phyloP scores from a whole-genome alignment of 352 stramenopile species.

The Pythium periplocum region DNA sequence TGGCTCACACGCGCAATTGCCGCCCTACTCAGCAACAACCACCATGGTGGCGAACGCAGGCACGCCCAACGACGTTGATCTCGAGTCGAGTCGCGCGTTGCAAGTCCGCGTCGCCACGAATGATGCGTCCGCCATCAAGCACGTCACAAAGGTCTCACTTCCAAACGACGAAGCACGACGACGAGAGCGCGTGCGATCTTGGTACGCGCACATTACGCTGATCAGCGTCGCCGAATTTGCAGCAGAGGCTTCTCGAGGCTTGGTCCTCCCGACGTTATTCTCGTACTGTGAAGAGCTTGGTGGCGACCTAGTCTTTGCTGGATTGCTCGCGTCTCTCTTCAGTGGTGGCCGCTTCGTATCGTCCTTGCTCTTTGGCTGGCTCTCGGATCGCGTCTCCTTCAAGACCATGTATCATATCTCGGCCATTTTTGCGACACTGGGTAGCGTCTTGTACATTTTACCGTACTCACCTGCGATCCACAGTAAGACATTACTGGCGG shows the following conservation, averaged over 20 bases:
- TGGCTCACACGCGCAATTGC: too few relatives aligned
- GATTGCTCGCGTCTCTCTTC: constrained; percentile 59
- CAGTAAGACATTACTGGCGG: constrained; percentile 33
- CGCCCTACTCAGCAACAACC: too few relatives aligned
- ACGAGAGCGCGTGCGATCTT: constrained; percentile 9
- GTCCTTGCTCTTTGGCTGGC: constrained; percentile 53
- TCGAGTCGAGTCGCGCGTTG: too few relatives aligned
- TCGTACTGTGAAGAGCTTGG: constrained; percentile 53
- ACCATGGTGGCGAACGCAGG: too few relatives aligned
- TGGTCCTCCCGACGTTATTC: constrained; percentile 68
- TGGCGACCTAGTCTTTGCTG: constrained; percentile 47
- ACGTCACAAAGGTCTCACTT: too few relatives aligned
- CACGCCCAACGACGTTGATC: too few relatives aligned
- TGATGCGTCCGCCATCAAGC: too few relatives aligned
- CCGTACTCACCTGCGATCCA: constrained; percentile 30
- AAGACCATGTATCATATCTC: constrained; percentile 46
- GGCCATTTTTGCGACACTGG: constrained; percentile 29
- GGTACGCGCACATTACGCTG: constrained; percentile 54
- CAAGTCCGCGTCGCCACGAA: too few relatives aligned
- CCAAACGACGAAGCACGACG: too few relatives aligned
- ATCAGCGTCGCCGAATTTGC: constrained; percentile 57
- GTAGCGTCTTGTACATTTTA: constrained; percentile 57
- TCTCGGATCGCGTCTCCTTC: constrained; percentile 61
- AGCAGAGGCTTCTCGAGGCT: constrained; percentile 46
- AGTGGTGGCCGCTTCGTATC: constrained; percentile 52